Base-by-base conservation (phyloP, 1,284 basidiomycete species). In the Rhodotorula sp. region DNA sequence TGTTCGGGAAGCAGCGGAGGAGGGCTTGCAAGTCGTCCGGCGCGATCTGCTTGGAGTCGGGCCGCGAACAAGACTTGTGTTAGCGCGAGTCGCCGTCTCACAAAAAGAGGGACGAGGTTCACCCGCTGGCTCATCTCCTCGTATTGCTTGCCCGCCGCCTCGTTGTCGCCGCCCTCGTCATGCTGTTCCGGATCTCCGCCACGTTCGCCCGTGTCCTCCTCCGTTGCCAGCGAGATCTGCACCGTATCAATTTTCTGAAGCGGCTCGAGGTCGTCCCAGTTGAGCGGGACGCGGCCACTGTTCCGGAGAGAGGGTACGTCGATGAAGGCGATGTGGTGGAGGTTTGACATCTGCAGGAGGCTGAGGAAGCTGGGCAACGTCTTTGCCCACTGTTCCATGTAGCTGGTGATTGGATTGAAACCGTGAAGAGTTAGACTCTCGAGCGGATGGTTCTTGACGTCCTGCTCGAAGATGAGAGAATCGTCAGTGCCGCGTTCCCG, bases 321-420 rank as follows among this genome's bases (percentile, higher is more conserved):
- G 44, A 69, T 31, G 37, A 69, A 69, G 11, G 60, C 40, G 46
- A 69, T 37, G 11, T 47, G 37, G 22, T 26, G 22, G 10, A 69
- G 53, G 26, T 65, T 59, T 4, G 44, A 44, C 22, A 31, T 47
- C 11, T 59, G 54, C 15, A 64, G 40, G 4, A 61, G 37, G 5
- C 54, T 58, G 24, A 69, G 54, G 37, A 65, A 64, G 24, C 46
- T 24, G 0, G 68, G 68, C 3, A 69, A 57, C 46, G 56, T 47
- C 20, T 26, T 54, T 7, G 44, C 13, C 68, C 68, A 69, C 26
- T 69, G 64, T 0, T n/a, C 22, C 31, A 59, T 62, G 64, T 55
- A 62, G n/a, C 59, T 58, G n/a, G 68, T 69, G 31, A 69, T 34
- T 15, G 68, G 68, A 47, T 69, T 69, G 60, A 69, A 69, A 3